Evolutionary conservation across 768 basidiomycete genomes (phyloP).

Genomic region (Lactifluus volemus): DNA sequence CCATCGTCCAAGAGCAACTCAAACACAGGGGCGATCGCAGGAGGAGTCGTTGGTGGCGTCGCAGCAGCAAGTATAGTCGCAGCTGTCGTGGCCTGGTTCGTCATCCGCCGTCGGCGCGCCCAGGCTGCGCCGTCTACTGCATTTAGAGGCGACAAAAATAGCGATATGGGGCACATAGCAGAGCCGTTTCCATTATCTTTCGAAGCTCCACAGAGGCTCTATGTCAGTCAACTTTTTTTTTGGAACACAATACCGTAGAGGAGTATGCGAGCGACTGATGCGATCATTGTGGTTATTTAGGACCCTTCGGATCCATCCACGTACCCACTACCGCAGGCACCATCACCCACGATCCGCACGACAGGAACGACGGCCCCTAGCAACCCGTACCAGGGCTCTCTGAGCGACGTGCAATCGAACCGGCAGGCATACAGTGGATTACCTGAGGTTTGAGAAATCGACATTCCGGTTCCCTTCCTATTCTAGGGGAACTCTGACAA

Average conservation of each 20-base stretch:
- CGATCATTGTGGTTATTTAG: background rate
- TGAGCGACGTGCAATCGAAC: background rate
- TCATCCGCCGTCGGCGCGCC: slow-evolving; percentile 25
- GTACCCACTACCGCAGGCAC: background rate
- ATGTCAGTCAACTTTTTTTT: slow-evolving; percentile 10
- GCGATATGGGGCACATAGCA: background rate
- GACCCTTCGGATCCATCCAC: slow-evolving; percentile 20
- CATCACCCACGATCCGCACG: slow-evolving; percentile 12
- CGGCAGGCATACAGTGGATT: slow-evolving; percentile 8
- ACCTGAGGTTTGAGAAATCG: slow-evolving; percentile 11
- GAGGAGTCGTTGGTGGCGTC: slow-evolving; percentile 51
- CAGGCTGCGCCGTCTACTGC: slow-evolving; percentile 19
- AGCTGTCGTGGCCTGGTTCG: slow-evolving; percentile 33
- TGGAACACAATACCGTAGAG: background rate
- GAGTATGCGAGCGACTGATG: background rate
- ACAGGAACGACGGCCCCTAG: background rate
- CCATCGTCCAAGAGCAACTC: background rate
- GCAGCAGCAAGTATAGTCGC: slow-evolving; percentile 37
- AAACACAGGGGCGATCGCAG: slow-evolving; percentile 54
- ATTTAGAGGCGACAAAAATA: background rate
- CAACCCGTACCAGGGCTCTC: background rate
- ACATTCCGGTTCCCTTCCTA: background rate
- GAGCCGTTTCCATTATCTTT: background rate
- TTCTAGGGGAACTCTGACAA: background rate
- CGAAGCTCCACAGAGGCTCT: slow-evolving; percentile 6